Evolutionary conservation across 2,329 filamentous ascomycete genomes (phyloP).

Genomic region (Teratosphaeria pseudoeucalypti): DNA sequence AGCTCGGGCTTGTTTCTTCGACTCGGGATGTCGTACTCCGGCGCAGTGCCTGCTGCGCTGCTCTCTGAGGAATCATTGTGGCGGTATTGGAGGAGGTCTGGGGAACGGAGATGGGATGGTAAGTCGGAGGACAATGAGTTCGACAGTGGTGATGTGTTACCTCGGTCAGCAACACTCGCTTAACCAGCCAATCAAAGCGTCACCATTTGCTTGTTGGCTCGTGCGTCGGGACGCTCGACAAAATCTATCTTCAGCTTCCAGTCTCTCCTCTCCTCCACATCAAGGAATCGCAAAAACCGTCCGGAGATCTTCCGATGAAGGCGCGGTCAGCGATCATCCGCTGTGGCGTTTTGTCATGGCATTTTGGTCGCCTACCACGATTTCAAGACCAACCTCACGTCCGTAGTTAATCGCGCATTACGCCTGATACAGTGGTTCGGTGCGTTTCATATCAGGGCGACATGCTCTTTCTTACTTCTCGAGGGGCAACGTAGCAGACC

Average conservation of each 20-base stretch:
- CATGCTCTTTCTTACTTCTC: slow-evolving; percentile 14
- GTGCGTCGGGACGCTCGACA: neutral
- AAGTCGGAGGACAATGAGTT: slow-evolving; percentile 13
- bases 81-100: slow-evolving; percentile 12
- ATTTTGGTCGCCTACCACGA: slow-evolving; percentile 18
- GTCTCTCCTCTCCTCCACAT: slow-evolving; percentile 6
- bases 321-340: slow-evolving; percentile 19
- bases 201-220: neutral
- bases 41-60: slow-evolving; percentile 34
- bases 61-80: slow-evolving; percentile 36
- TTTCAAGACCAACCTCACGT: slow-evolving; percentile 35
- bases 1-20: slow-evolving; percentile 3
- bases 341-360: slow-evolving; percentile 23
- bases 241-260: neutral
- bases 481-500: too few species aligned
- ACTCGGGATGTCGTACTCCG: slow-evolving; percentile 10
- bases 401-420: slow-evolving; percentile 46
- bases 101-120: slow-evolving; percentile 7
- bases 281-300: slow-evolving; percentile 21
- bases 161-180: slow-evolving; percentile 5
- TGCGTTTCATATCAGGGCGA: slow-evolving; percentile 47
- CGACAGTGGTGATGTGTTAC: slow-evolving; percentile 1
- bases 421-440: slow-evolving; percentile 29
- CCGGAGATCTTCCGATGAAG: slow-evolving; percentile 22
- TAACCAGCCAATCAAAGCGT: slow-evolving; percentile 7